These are phyloP conservation scores for Venturia nashicola DNA, from an alignment of 2,329 filamentous ascomycete genomes.

Conservation along the genomic window DNA sequence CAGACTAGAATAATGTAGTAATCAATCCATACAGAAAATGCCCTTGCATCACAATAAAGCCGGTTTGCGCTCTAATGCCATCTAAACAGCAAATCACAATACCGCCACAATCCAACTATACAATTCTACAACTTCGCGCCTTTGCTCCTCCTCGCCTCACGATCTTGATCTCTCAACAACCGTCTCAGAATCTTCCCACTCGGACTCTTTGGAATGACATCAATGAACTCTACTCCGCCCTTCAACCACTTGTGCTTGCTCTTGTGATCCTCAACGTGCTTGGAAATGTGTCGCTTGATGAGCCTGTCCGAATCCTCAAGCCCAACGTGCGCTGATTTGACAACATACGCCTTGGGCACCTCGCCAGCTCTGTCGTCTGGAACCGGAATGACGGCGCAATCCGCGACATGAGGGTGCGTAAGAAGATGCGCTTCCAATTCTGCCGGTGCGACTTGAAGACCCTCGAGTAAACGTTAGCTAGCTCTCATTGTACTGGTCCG, in stretches of 20 bases:
- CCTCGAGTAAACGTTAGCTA: conserved; percentile 33
- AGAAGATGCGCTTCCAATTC: conserved; percentile 74
- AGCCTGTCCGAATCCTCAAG: conserved; percentile 40
- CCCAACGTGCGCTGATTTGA: conserved; percentile 42
- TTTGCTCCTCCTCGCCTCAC: conserved; percentile 48
- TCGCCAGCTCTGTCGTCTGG: conserved; percentile 51
- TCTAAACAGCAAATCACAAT: neutral
- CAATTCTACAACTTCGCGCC: conserved; percentile 46
- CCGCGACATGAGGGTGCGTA: conserved; percentile 60
- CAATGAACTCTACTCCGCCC: conserved; percentile 35
- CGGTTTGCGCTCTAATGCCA: no score
- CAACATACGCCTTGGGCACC: conserved; percentile 51
- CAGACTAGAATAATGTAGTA: no score
- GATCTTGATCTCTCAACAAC: conserved; percentile 62
- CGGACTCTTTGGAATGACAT: conserved; percentile 45
- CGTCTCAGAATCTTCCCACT: conserved; percentile 52
- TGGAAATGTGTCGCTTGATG: conserved; percentile 38
- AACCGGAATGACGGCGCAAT: conserved; percentile 67
- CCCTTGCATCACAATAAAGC: no score
- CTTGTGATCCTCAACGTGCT: conserved; percentile 49
- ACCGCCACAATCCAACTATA: neutral
- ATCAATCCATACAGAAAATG: no score
- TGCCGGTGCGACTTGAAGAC: conserved; percentile 70
- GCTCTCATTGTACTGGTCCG: neutral
- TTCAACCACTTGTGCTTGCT: conserved; percentile 50